Evolutionary conservation across 371 early-diverging fungal species (phyloP).

Genomic region (Mortierella sp.): DNA sequence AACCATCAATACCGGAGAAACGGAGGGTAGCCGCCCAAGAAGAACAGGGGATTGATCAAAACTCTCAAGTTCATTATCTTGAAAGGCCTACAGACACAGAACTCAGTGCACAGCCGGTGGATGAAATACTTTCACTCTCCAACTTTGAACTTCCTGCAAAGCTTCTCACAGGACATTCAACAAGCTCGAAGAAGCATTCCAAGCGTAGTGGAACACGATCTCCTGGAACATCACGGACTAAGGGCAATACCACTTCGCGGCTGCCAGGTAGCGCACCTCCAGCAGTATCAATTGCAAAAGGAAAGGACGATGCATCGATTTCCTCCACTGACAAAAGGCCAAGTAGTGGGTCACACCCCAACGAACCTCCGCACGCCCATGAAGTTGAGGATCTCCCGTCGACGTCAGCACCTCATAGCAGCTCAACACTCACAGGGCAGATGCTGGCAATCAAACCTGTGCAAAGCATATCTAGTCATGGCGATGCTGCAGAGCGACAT

Average conservation of each 20-base stretch:
- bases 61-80: neutral
- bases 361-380: no score
- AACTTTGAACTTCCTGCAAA: conserved; percentile 14
- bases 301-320: no score
- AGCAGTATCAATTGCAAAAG: no score
- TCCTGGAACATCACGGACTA: neutral
- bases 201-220: neutral
- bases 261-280: no score
- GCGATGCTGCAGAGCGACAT: neutral
- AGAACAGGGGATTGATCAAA: neutral
- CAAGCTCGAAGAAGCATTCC: neutral
- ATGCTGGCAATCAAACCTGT: no score
- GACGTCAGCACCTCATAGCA: no score
- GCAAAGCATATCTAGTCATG: no score
- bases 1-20: neutral
- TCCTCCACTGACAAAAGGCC: no score
- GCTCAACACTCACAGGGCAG: no score
- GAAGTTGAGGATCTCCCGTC: no score
- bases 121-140: neutral
- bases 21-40: neutral
- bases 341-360: neutral
- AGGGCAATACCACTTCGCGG: neutral
- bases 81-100: neutral
- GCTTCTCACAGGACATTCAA: conserved; percentile 1
- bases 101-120: neutral